Evolutionary conservation across 768 basidiomycete species (phyloP), one percentile per base, ranked within the genome.

Genomic region (Hericium rajendrae): DNA sequence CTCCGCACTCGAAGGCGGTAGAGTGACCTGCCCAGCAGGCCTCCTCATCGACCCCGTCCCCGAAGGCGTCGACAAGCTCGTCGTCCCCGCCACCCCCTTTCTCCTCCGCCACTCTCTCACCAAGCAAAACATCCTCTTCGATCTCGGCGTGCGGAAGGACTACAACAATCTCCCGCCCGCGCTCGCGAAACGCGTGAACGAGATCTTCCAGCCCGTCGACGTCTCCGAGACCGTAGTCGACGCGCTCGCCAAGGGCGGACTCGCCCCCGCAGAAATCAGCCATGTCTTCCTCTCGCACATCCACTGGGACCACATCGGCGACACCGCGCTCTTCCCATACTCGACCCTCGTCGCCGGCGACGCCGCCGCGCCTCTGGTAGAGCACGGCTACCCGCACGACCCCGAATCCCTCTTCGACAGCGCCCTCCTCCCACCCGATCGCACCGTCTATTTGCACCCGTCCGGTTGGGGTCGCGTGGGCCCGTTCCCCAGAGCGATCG

Each of bases 21-120:
- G 51, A 6, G 22, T 62, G 8, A 56, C 55, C 13, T 50, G 65
- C 37, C 46, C 64, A 12, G 58, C 69, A 38, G 69, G 58, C 24
- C 54, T 58, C 37, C 55, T 57, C 53, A 53, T 56, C 37, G 54
- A 59, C 52, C 57, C 55, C n/a, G 56, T 53, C 55, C 41, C 24
- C 15, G 49, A 6, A n/a, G 40, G 16, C 5, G 18, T 39, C 9
- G 55, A 46, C n/a, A 46, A 24, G 11, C 22, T 28, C 6, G 22
- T 22, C 3, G 38, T 40, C 37, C 58, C 61, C 13, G 50, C 61
- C 37, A 43, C 58, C 11, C 20, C 55, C n/a, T 62, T 59, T 48
- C 55, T 57, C 13, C 55, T 62, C 20, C 39, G 39, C 2, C 61
- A 62, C 51, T 59, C 61, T 22, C n/a, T 22, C 18, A 56, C 61